These are phyloP conservation scores for Fraxinus xanthoxyloides DNA, from an alignment of 305 asterid genomes.

Conservation along the genomic window DNA sequence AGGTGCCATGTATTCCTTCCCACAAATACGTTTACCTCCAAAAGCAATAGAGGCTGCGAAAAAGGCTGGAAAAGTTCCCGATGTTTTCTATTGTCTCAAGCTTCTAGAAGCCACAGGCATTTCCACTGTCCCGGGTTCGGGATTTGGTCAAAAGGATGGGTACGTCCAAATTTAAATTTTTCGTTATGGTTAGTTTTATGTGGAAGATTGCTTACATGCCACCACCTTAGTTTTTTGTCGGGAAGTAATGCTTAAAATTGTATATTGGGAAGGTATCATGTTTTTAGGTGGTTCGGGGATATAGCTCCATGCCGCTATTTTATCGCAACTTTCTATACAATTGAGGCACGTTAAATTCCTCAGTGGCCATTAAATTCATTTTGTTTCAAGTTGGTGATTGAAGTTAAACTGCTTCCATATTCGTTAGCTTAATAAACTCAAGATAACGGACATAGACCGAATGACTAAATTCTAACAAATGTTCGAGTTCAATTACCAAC, in stretches of 20 bases:
- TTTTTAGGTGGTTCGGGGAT: neutral
- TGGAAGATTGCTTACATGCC: neutral
- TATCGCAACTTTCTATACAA: neutral
- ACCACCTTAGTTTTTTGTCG: neutral
- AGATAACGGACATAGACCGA: neutral
- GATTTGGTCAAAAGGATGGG: slow-evolving; percentile 99
- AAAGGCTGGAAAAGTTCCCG: slow-evolving; percentile 81
- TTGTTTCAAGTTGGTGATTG: neutral
- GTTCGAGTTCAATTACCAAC: neutral
- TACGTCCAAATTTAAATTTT: slow-evolving; percentile 29
- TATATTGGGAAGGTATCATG: neutral
- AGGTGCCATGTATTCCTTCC: slow-evolving; percentile 99
- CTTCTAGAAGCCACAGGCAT: slow-evolving; percentile 97
- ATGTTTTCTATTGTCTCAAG: slow-evolving; percentile 90
- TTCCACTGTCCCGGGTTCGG: slow-evolving; percentile 99
- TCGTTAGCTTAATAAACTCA: neutral
- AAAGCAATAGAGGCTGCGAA: slow-evolving; percentile 89
- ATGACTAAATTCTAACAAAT: neutral
- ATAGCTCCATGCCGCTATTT: neutral
- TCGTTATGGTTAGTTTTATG: neutral
- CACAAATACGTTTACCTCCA: slow-evolving; percentile 93
- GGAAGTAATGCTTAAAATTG: neutral
- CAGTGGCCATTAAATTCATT: neutral
- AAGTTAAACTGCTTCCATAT: neutral
- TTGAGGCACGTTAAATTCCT: neutral